These are phyloP conservation scores for Schoenoplectus tabernaemontani DNA, from an alignment of 202 grass and related monocot species.

Conservation along the genomic window DNA sequence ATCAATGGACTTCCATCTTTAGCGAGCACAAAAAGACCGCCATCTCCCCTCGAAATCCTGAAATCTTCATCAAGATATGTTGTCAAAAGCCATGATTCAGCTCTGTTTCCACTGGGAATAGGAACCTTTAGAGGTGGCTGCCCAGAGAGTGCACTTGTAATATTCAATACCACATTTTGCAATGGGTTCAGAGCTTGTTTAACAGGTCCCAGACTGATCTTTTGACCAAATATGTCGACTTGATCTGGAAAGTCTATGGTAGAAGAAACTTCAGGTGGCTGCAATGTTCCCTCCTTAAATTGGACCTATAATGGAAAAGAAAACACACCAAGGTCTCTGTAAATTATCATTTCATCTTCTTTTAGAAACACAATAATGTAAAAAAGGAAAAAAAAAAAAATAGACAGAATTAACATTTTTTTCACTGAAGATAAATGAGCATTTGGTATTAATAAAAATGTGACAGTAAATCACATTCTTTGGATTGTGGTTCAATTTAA, in stretches of 20 bases:
- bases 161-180: conserved; percentile 49
- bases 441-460: background rate
- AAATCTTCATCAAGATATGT: conserved; percentile 86
- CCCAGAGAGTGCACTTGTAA: conserved; percentile 64
- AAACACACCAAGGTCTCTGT: background rate
- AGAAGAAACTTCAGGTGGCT: conserved; percentile 63
- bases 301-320: conserved; percentile 41
- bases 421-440: background rate
- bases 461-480: background rate
- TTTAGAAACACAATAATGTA: conserved; percentile 5
- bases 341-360: background rate
- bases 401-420: background rate
- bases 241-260: conserved; percentile 57
- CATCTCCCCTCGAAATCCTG: conserved; percentile 84
- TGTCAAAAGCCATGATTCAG: conserved; percentile 70
- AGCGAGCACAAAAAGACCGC: conserved; percentile 77
- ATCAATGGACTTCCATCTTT: conserved; percentile 78
- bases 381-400: background rate
- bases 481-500: background rate
- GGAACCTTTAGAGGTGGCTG: conserved; percentile 69
- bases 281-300: conserved; percentile 80
- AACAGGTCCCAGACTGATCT: conserved; percentile 62
- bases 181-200: conserved; percentile 48
- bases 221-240: conserved; percentile 74
- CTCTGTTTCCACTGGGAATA: conserved; percentile 49